Base-by-base conservation (phyloP, 257 asterid genomes). In the Solanum pinnatisectum region DNA sequence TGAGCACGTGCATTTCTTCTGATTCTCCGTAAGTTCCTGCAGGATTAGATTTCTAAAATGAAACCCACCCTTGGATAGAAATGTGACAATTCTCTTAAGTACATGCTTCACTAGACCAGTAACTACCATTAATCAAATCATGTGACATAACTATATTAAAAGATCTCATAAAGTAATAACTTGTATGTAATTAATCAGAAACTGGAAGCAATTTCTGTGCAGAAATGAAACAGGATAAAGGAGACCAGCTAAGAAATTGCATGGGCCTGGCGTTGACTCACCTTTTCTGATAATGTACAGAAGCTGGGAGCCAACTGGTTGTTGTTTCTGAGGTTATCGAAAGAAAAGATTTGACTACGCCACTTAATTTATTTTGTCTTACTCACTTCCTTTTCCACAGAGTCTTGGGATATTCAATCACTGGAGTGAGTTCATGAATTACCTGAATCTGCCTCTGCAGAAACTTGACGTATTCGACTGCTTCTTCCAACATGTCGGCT, bases 401-500 rank as follows among this genome's bases (percentile, higher is more conserved):
- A 82, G 42, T 49, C 27, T 27, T 6, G 18, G 40, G 10, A 49
- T 82, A 56, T 49, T 32, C 70, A 49, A 32, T 82, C 85, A 49
- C 22, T 30, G 63, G 30, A 76, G 40, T 32, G 42, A 83, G 40
- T 85, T 52, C 82, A 16, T 33, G 67, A 81, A 89, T 85, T 90
- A 94, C 99, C 98, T 96, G 96, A 91, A 95, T 96, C 92, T 95
- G 96, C 73, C 86, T 93, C 92, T 96, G 98, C 39, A 95, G 95
- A 90, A 91, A 90, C 90, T 94, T 95, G 86, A 95, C 99, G 86
- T 96, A 96, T 84, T 94, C 94, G 35, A 95, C 98, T 52, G 98
- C 99, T 90, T 96, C 99, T 15, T 96, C 99, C 88, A 96, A 94
- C 99, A 95, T 95, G 94, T 96, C 98, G n/a, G 98, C 96, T 1